Conservation (phyloP, 1,284 basidiomycete genomes). For the Tilletiaria anomala region DNA sequence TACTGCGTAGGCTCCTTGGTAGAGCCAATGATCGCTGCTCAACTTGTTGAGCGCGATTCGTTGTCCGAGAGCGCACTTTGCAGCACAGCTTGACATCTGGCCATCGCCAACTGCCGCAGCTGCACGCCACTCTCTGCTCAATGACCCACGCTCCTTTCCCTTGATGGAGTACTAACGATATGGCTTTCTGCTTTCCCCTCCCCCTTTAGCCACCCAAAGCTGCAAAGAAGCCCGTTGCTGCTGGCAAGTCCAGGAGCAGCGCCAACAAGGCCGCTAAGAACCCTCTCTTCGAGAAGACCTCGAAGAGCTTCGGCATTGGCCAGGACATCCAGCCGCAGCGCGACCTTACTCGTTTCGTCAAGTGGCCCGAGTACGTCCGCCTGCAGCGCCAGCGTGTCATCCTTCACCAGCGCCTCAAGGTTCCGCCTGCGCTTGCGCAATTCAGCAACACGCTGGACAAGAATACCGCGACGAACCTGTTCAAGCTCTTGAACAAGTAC, state of each 20-base stretch:
- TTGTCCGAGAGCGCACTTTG: too few relatives aligned
- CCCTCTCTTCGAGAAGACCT: slow-evolving; percentile 80
- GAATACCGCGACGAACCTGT: slow-evolving; percentile 95
- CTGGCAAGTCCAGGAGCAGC: not conserved
- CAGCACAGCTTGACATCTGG: too few relatives aligned
- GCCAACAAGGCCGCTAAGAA: slow-evolving; percentile 57
- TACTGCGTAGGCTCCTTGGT: too few relatives aligned
- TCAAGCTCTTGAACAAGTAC: slow-evolving; percentile 94
- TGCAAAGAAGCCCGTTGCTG: not conserved
- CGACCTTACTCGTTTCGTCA: slow-evolving; percentile 94
- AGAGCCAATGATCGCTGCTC: too few relatives aligned
- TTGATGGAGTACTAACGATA: not conserved
- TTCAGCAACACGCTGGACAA: slow-evolving; percentile 97
- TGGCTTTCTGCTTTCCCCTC: not conserved
- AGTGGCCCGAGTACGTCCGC: slow-evolving; percentile 98
- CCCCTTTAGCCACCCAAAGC: not conserved
- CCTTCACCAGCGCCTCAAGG: slow-evolving; percentile 94
- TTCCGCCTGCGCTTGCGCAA: slow-evolving; percentile 93
- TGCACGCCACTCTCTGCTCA: too few relatives aligned
- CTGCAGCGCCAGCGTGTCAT: slow-evolving; percentile 98
- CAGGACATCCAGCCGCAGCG: slow-evolving; percentile 81
- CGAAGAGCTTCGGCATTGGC: slow-evolving; percentile 91
- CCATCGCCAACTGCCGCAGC: too few relatives aligned
- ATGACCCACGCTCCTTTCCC: too few relatives aligned
- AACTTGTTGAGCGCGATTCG: too few relatives aligned